A percentile compares a stretch with the other conserved stretches of the same genome.
These are phyloP conservation scores for Eustoma russellianum DNA, from an alignment of 257 asterid genomes.

Conservation along the genomic window DNA sequence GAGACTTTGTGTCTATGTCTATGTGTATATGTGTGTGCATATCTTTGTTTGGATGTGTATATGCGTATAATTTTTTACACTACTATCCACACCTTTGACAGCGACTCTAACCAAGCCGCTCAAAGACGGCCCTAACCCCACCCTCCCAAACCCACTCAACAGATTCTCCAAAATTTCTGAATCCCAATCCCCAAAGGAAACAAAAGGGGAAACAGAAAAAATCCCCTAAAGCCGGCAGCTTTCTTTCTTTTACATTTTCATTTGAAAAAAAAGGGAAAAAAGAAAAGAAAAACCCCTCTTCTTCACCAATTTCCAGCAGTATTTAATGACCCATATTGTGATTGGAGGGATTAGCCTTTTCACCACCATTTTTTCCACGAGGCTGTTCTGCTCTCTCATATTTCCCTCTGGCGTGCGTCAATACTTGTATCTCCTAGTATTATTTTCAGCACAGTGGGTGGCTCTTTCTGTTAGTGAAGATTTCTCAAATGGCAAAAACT, in stretches of 20 bases:
- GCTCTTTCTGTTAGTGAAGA: not conserved
- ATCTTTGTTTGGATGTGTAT: no score
- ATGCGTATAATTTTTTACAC: no score
- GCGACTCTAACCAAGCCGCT: conserved; percentile 25
- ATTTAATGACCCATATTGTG: not conserved
- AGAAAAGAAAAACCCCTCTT: not conserved
- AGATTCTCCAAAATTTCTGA: no score
- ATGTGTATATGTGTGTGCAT: no score
- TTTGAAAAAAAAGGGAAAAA: no score
- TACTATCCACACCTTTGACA: conserved; percentile 8
- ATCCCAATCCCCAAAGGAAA: no score
- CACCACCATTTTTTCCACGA: not conserved
- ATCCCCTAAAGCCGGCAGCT: conserved; percentile 1
- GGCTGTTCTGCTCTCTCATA: not conserved
- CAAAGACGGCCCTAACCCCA: conserved; percentile 28
- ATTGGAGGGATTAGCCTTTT: conserved; percentile 6
- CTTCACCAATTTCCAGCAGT: not conserved
- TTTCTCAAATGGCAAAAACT: conserved; percentile 55
- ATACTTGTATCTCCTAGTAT: not conserved
- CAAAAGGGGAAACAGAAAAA: not conserved
- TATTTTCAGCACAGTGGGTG: not conserved
- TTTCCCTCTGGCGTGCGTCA: no score
- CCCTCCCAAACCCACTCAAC: conserved; percentile 20
- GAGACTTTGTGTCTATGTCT: no score
- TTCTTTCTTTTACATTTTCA: conserved; percentile 5